Base-by-base conservation (phyloP, 2,329 filamentous ascomycete genomes). In the Sporothrix curviconia region DNA sequence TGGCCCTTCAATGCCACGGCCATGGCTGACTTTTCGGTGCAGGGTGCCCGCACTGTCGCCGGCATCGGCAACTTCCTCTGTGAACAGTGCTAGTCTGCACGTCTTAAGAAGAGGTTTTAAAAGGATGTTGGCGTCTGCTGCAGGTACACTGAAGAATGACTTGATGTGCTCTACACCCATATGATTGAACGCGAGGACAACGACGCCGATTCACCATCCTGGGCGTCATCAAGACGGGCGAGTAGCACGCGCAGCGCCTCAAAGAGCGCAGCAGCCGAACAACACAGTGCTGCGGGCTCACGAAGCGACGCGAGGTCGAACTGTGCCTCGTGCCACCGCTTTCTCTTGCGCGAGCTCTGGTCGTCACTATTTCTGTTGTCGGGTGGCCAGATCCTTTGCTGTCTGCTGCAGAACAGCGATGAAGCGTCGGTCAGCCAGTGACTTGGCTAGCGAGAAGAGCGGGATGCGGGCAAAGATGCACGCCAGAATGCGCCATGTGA, bases 391-490 rank as follows among this genome's bases (percentile, higher is more conserved):
- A 24, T 90, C 86, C 49, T 81, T 77, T 49, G 91, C 71, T 0
- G 85, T 82, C 64, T 83, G 80, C 64, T 85, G 82, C 42, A 95
- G 68, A 9, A 90, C 80, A 1, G 73, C 71, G 34, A 88, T 72
- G 55, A 95, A 89, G 46, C 82, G 79, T 57, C 85, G 78, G 58
- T 91, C 85, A 22, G 82, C 84, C 7, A 95, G 76, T 4, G 87
- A 83, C 58, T 84, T 84, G 8, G 89, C 87, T 24, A 89, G 76
- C 11, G 83, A 85, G 46, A 87, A 84, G 0, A 84, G 74, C 0
- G 89, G 85, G 17, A 92, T 81, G n/a, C 83, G 74, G 51, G 77
- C 74, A 55, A 89, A 78, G 49, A 87, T 75, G 59, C 78, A 78
- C 44, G 76, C 75, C 24, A 91, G 68, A 36, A 90, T 77, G 30